phyloP scores from a whole-genome alignment of 768 basidiomycete species.

The Suillus subaureus region DNA sequence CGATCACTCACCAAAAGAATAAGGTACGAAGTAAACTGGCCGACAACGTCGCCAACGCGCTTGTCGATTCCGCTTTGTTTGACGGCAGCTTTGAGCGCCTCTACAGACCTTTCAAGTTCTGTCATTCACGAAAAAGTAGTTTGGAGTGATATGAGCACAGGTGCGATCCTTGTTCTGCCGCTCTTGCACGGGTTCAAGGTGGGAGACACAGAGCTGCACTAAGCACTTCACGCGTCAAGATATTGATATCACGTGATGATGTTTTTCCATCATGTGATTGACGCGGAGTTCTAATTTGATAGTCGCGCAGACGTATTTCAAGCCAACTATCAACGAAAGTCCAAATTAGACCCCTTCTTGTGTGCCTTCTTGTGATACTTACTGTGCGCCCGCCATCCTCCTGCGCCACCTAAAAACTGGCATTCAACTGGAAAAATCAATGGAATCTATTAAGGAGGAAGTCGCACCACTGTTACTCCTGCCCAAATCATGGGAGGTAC shows the following conservation, averaged over 20 bases:
- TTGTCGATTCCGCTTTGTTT: constrained; percentile 30
- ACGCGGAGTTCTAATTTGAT: constrained; percentile 27
- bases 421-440: constrained; percentile 4
- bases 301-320: constrained; percentile 18
- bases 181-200: neutral
- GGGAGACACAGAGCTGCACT: neutral
- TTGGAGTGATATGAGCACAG: neutral
- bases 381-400: neutral
- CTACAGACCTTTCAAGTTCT: constrained; percentile 32
- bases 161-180: neutral
- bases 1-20: constrained; percentile 43
- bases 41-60: constrained; percentile 36
- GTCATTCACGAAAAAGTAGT: constrained; percentile 9
- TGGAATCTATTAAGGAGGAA: constrained; percentile 24
- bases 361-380: neutral
- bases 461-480: constrained; percentile 17
- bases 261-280: constrained; percentile 33
- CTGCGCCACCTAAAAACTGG: constrained; percentile 18
- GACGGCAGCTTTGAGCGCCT: constrained; percentile 34
- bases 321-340: constrained; percentile 7
- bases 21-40: constrained; percentile 44
- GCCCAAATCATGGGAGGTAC: constrained; percentile 10
- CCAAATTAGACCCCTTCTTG: constrained; percentile 12
- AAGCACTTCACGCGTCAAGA: neutral
- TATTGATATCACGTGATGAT: constrained; percentile 23